These are phyloP conservation scores for Posidonia australis DNA, from an alignment of 106 monocot species.

Conservation along the genomic window DNA sequence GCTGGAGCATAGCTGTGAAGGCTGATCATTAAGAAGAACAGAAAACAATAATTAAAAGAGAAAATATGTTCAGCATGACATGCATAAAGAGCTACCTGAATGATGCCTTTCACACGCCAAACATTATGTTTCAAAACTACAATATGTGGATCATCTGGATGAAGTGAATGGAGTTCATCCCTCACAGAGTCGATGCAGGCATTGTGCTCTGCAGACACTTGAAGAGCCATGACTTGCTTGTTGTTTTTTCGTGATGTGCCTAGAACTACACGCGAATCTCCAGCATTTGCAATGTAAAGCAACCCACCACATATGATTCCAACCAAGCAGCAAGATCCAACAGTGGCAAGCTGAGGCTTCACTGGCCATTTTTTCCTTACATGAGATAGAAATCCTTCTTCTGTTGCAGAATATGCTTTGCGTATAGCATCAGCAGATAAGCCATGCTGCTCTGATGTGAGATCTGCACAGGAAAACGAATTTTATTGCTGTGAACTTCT, in stretches of 20 bases:
- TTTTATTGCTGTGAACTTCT: background rate
- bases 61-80: background rate
- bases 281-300: constrained; percentile 73
- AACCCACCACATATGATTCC: constrained; percentile 46
- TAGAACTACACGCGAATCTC: constrained; percentile 74
- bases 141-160: constrained; percentile 63
- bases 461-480: background rate
- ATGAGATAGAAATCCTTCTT: constrained; percentile 66
- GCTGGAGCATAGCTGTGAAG: no score
- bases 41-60: background rate
- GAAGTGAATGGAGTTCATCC: constrained; percentile 40
- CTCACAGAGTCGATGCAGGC: constrained; percentile 48
- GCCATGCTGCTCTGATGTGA: constrained; percentile 20
- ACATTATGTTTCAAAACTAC: constrained; percentile 49
- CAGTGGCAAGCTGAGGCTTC: constrained; percentile 56
- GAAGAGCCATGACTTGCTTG: constrained; percentile 35
- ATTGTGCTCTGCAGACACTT: constrained; percentile 66
- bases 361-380: constrained; percentile 40
- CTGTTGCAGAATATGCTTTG: constrained; percentile 54
- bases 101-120: constrained; percentile 79
- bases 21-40: background rate
- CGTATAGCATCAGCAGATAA: constrained; percentile 45
- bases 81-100: constrained; percentile 38
- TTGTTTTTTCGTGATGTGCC: constrained; percentile 26
- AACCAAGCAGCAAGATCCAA: constrained; percentile 80